Evolutionary conservation across 148 eudicot species (phyloP), one percentile per base, ranked within the genome.

Genomic region (Rhododendron vialii): DNA sequence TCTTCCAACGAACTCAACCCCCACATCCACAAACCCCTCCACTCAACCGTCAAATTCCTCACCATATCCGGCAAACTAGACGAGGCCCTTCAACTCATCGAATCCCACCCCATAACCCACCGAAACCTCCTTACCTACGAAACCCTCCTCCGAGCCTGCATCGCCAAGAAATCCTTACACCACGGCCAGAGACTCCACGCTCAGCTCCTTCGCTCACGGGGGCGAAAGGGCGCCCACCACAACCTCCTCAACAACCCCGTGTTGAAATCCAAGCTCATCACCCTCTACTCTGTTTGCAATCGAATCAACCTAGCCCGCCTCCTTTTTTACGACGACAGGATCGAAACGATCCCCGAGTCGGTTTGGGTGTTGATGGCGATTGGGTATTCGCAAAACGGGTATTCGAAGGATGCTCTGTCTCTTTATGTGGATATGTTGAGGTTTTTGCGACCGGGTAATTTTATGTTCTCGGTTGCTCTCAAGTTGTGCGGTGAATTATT

Each of bases 311-410:
- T 87, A 55, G 91, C 92, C 38, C 87, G 85, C 20, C 87, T 85
- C 9, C 86, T 89, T 83, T 89, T 91, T 28, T 77, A 89, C 1
- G 88, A 88, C 30, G 89, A 80, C 4, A 79, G 59, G 71, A 79
- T n/a, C 6, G 86, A 82, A 33, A 20, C 1, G 26, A 15, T 80
- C 22, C 73, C 74, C 45, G 89, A 88, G 59, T 74, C 89, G 1
- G 90, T 91, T 4, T 90, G 88, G 86, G 92, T 86, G 47, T 89
- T 91, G 3, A 90, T 91, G 92, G 92, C 86, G 30, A 90, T 91
- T 75, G 92, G 93, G 85, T 91, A 88, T 80, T 86, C 88, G 24
- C 87, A 80, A 87, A 90, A 91, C 63, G 88, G 92, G 75, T 55
- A 15, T n/a, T 24, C 71, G 14, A 82, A 55, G 55, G 92, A 91